A percentile compares a stretch with the other conserved stretches of the same genome.
Evolutionary conservation across 2,329 filamentous ascomycete species (phyloP).

Genomic region (Calonectria hongkongensis): DNA sequence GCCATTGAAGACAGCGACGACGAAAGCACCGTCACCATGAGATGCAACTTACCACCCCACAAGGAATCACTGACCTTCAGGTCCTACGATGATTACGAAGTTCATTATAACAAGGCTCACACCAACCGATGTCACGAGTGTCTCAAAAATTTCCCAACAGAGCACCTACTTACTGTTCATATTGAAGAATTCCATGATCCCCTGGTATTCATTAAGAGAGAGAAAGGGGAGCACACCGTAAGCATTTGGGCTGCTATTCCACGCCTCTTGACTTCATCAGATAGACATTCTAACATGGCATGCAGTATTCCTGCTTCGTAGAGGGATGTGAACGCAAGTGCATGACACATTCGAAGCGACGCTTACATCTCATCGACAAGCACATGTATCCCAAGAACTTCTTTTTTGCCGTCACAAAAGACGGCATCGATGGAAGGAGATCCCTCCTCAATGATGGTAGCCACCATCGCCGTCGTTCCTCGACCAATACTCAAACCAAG

Average conservation of each 20-base stretch:
- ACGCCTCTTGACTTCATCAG: background rate
- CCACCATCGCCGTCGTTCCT: constrained; percentile 69
- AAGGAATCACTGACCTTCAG: constrained; percentile 80
- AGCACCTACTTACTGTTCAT: constrained; percentile 87
- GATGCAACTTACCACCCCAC: constrained; percentile 89
- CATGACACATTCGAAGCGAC: constrained; percentile 86
- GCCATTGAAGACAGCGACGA: constrained; percentile 59
- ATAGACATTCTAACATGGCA: constrained; percentile 40
- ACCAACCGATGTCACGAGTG: constrained; percentile 91
- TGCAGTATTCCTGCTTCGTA: constrained; percentile 90
- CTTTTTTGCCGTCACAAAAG: constrained; percentile 90
- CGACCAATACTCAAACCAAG: constrained; percentile 61
- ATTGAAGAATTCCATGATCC: constrained; percentile 95
- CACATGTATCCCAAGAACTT: constrained; percentile 93
- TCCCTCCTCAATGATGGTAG: constrained; percentile 83
- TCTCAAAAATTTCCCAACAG: constrained; percentile 89
- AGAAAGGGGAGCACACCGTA: constrained; percentile 91
- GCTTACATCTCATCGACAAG: constrained; percentile 94
- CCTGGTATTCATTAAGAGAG: constrained; percentile 81
- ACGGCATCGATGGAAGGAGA: constrained; percentile 89
- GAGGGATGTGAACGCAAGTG: constrained; percentile 91
- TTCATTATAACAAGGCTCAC: constrained; percentile 88
- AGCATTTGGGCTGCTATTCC: constrained; percentile 56
- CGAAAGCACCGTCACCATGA: constrained; percentile 74
- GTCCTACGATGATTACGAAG: constrained; percentile 87